These are phyloP conservation scores for Neotropicomus parvogracilis DNA, from an alignment of 1,284 basidiomycete species.

Conservation along the genomic window DNA sequence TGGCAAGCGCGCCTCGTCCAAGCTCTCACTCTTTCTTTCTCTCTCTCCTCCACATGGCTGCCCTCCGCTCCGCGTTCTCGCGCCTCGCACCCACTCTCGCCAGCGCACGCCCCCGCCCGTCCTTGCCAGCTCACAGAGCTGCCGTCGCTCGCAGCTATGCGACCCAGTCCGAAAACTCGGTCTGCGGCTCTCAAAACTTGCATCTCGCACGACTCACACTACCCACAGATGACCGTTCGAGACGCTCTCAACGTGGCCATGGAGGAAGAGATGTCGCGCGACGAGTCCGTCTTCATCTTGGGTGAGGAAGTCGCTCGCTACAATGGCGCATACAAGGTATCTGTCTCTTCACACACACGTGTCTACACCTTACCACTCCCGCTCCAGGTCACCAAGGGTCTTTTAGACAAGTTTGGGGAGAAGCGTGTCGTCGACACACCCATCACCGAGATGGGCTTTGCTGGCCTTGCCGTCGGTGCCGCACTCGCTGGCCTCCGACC, in stretches of 20 bases:
- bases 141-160: conserved; percentile 59
- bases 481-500: conserved; percentile 93
- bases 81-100: conserved; percentile 60
- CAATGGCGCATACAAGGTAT: conserved; percentile 98
- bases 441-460: conserved; percentile 99
- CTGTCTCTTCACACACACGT: conserved; percentile 12
- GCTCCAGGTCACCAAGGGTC: conserved; percentile 87
- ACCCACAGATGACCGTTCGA: conserved; percentile 87
- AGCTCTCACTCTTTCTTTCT: conserved; percentile 18
- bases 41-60: conserved; percentile 48
- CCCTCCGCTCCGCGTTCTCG: conserved; percentile 59
- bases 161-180: conserved; percentile 58
- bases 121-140: conserved; percentile 40
- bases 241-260: conserved; percentile 97
- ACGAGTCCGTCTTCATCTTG: conserved; percentile 92
- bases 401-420: conserved; percentile 99
- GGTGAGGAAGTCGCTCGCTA: conserved; percentile 99
- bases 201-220: conserved; percentile 7
- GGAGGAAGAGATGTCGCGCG: conserved; percentile 99
- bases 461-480: conserved; percentile 93
- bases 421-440: conserved; percentile 97
- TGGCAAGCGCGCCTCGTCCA: conserved; percentile 17
- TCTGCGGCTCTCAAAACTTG: conserved; percentile 27
- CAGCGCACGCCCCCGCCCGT: conserved; percentile 39
- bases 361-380: conserved; percentile 6